phyloP scores from a whole-genome alignment of 305 asterid genomes.

The Fraxinus dipetala region DNA sequence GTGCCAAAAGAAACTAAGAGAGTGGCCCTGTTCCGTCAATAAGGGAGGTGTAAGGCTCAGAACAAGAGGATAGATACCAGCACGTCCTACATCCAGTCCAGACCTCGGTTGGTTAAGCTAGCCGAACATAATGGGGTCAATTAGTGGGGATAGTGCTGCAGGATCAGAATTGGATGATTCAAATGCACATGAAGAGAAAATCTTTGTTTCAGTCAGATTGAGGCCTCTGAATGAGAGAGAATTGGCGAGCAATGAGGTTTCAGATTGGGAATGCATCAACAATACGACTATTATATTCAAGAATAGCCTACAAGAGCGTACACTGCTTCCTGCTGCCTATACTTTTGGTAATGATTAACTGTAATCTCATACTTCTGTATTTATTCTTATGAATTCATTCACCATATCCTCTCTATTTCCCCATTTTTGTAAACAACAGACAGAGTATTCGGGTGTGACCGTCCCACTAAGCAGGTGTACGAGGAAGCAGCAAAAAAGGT shows the following conservation, averaged over 20 bases:
- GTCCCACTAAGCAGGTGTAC: slow-evolving; percentile 73
- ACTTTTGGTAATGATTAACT: slow-evolving; percentile 51
- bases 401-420: background rate
- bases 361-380: background rate
- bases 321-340: slow-evolving; percentile 63
- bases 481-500: slow-evolving; percentile 86
- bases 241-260: slow-evolving; percentile 40
- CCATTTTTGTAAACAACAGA: slow-evolving; percentile 39
- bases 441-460: slow-evolving; percentile 62
- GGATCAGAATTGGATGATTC: slow-evolving; percentile 43
- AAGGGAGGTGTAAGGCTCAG: background rate
- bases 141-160: slow-evolving; percentile 41
- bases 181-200: slow-evolving; percentile 74
- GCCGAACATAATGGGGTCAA: slow-evolving; percentile 45
- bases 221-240: slow-evolving; percentile 85
- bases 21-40: background rate
- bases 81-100: background rate
- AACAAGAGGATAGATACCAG: background rate
- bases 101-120: background rate
- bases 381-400: background rate
- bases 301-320: slow-evolving; percentile 56
- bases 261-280: slow-evolving; percentile 92
- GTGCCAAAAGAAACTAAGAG: background rate
- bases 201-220: slow-evolving; percentile 71
- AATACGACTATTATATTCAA: slow-evolving; percentile 69